Percentiles rank a stretch among this genome's conserved stretches.
These are phyloP conservation scores for Prunus kanzakura DNA, from an alignment of 306 rosid genomes.

Conservation along the genomic window DNA sequence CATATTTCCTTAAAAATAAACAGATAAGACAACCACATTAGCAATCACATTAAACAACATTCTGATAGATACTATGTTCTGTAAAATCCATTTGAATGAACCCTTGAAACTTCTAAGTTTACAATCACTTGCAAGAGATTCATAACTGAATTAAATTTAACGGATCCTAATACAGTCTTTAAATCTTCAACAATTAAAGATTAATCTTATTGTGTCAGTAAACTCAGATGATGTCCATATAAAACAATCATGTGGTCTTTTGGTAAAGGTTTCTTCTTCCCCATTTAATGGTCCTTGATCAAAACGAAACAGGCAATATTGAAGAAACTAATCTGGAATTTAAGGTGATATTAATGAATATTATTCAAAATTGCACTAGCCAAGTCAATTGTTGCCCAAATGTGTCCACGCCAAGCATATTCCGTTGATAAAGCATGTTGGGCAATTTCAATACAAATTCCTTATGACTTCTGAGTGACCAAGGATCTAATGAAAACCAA, in stretches of 20 bases:
- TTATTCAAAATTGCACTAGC: not conserved
- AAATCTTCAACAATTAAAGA: not conserved
- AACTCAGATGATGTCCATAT: not conserved
- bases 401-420: not conserved
- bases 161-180: not conserved
- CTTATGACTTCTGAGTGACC: not conserved
- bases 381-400: not conserved
- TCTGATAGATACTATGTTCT: not conserved
- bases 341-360: not conserved
- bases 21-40: conserved; percentile 13
- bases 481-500: not conserved
- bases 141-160: not conserved
- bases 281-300: too few relatives aligned
- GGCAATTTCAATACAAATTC: not conserved
- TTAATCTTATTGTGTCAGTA: not conserved
- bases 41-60: not conserved
- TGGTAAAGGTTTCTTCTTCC: not conserved
- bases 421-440: not conserved
- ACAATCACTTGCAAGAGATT: not conserved
- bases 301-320: too few relatives aligned
- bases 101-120: not conserved
- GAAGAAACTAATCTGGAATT: not conserved
- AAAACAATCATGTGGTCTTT: not conserved
- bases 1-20: conserved; percentile 47
- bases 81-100: not conserved